Evolutionary conservation across 352 stramenopile species (phyloP), one percentile per base, ranked within the genome.

Genomic region (Phytophthora palmivora): DNA sequence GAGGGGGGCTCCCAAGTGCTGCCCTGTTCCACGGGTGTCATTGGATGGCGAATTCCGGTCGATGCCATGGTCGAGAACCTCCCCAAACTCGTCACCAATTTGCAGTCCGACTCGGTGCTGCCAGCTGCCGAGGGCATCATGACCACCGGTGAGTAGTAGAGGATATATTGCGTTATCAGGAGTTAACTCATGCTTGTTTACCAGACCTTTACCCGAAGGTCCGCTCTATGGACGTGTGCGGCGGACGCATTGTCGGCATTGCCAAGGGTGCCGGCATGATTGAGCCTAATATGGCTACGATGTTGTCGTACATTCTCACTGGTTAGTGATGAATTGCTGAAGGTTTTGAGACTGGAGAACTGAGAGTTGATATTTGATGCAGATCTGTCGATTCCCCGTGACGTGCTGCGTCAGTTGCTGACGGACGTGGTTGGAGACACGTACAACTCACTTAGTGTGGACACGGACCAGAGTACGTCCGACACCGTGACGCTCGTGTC

Each of bases 251-350:
- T 58, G 96, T 98, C 18, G 97, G 96, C 36, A 98, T 99, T 58
- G 97, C 96, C 58, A 99, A 99, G 75, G 97, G 97, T 12, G 97
- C 97, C 9, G 97, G 97, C 38, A 99, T 99, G 97, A 98, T 99
- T 63, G 97, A 99, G 74, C 97, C 97, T 6, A 96, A 99, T 69
- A 98, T 99, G 94, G 83, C 94, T 54, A 88, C 77, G 32, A 96
- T 98, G 87, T 76, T 98, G 24, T 87, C 80, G 32, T 92, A 91
- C 63, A 92, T 94, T 38, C 89, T 95, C 37, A 95, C 96, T 39
- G 67, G 79, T 81, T 78, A 65, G 53, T 88, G 15, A 18, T 51
- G 19, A 24, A 8, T 11, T 46, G 21, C 18, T n/a, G 58, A 16
- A 30, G 1, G 14, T 38, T n/a, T 18, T 18, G 21, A 15, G 19